phyloP scores from a whole-genome alignment of 225 moss, liverwort and hornwort species.

The Polytrichum commune region DNA sequence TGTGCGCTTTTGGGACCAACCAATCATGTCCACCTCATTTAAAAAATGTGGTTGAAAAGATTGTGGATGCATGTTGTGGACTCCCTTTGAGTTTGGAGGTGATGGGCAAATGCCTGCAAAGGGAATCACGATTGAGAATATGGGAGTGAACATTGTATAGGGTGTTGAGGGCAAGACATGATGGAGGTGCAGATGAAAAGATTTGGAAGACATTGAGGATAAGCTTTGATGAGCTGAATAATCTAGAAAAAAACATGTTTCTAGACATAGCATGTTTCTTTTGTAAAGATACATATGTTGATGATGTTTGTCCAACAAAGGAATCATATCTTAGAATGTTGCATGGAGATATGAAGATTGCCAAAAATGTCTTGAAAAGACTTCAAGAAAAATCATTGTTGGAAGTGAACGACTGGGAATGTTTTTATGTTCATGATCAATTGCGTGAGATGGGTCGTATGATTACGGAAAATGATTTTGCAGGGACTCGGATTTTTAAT shows the following conservation, averaged over 20 bases:
- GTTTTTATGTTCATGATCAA: background rate
- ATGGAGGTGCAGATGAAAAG: background rate
- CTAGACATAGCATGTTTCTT: slow-evolving; percentile 3
- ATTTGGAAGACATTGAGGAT: slow-evolving; percentile 6
- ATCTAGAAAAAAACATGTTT: background rate
- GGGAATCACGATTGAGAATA: background rate
- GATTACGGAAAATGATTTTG: too few species aligned
- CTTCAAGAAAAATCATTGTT: slow-evolving; percentile 1
- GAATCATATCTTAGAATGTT: background rate
- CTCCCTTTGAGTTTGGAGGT: slow-evolving; percentile 9
- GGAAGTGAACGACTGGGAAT: background rate
- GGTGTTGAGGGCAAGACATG: background rate
- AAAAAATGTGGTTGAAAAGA: too few species aligned
- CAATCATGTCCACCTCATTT: background rate
- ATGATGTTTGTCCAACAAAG: background rate
- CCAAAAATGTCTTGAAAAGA: background rate
- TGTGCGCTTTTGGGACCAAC: background rate
- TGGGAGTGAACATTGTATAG: slow-evolving; percentile 4
- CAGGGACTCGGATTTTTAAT: too few species aligned
- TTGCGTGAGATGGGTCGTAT: background rate
- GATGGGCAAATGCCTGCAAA: background rate
- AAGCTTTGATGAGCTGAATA: slow-evolving; percentile 2
- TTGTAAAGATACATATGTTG: background rate
- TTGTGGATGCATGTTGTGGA: background rate
- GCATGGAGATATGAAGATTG: background rate